A percentile compares a stretch with the other conserved stretches of the same genome.
These are phyloP conservation scores for Lichtheimia hyalospora DNA, from an alignment of 371 early-diverging fungal species.

Conservation along the genomic window DNA sequence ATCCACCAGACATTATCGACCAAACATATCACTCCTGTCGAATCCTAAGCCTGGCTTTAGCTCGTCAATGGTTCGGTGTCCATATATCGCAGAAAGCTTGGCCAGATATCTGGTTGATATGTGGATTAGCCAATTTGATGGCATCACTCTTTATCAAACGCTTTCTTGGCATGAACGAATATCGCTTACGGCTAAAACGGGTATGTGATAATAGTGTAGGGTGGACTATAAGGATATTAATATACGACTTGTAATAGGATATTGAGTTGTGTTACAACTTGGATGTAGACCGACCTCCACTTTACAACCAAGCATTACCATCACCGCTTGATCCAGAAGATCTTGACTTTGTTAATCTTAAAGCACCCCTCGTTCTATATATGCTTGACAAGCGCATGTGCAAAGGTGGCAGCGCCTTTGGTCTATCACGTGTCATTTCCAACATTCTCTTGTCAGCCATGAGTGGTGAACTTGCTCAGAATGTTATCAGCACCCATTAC, in stretches of 20 bases:
- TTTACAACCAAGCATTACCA: slow-evolving; percentile 69
- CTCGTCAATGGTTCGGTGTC: slow-evolving; percentile 93
- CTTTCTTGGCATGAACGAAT: slow-evolving; percentile 87
- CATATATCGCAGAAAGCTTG: slow-evolving; percentile 79
- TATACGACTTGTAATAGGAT: slow-evolving; percentile 53
- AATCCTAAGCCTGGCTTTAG: slow-evolving; percentile 68
- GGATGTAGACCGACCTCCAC: slow-evolving; percentile 85
- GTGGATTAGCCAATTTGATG: slow-evolving; percentile 78
- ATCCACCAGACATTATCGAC: slow-evolving; percentile 80
- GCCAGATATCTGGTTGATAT: slow-evolving; percentile 87
- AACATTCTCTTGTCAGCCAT: slow-evolving; percentile 78
- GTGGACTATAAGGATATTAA: neutral
- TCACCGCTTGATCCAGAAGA: slow-evolving; percentile 71
- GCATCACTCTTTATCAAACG: slow-evolving; percentile 73
- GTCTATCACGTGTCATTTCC: slow-evolving; percentile 79
- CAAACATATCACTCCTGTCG: slow-evolving; percentile 82
- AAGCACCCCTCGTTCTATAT: slow-evolving; percentile 86
- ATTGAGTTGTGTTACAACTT: slow-evolving; percentile 77
- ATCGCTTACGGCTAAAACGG: slow-evolving; percentile 77
- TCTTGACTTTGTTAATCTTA: slow-evolving; percentile 77
- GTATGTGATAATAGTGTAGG: slow-evolving; percentile 28
- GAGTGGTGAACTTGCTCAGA: slow-evolving; percentile 78
- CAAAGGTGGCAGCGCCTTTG: slow-evolving; percentile 76
- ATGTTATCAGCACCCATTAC: slow-evolving; percentile 78
- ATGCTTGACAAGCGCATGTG: slow-evolving; percentile 93